Evolutionary conservation across 2,329 filamentous ascomycete species (phyloP), one percentile per base, ranked within the genome.

Genomic region (Alternaria arbusti): DNA sequence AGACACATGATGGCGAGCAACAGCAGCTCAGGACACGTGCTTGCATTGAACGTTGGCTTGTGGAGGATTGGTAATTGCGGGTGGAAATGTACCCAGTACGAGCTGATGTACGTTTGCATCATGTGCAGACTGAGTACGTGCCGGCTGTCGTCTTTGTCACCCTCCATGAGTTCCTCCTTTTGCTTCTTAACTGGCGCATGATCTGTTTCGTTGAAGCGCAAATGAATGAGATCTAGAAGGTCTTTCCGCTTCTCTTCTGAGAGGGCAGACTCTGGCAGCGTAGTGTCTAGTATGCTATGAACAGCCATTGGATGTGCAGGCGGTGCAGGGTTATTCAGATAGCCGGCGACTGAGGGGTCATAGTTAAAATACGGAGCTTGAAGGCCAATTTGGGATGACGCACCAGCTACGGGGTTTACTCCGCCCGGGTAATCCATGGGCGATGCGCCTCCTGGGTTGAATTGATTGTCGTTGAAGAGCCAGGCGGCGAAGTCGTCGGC

Each of bases 1-100:
- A 98, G 94, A 7, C 93, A 91, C 85, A 98, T 96, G 80, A 98
- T 93, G 10, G 93, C 89, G 36, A 98, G 86, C 15, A 99, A 83
- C 8, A 98, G 85, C 20, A 97, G 83, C 70, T 93, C 94, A 0
- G 93, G 93, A 23, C 93, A 96, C 65, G 89, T 91, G 74, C 97
- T 93, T 0, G 95, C 91, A 5, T 90, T 91, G 79, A 98, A 99
- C 0, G 95, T 97, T 5, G 96, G 94, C 75, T 94, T 93, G 80
- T 99, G 96, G 51, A 98, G 84, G 63, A 99, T 97, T 1, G 96
- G 96, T 67, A 98, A 86, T 78, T 98, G 96, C 57, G 94, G 91
- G 78, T 96, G 96, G 74, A 97, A 97, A 78, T 97, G 91, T 57
- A 91, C 86, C 96, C 96, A 99, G 79, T 96, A 99, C 2, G 94